These are phyloP conservation scores for Lavandula angustifolia DNA, from an alignment of 257 asterid species.

Conservation along the genomic window DNA sequence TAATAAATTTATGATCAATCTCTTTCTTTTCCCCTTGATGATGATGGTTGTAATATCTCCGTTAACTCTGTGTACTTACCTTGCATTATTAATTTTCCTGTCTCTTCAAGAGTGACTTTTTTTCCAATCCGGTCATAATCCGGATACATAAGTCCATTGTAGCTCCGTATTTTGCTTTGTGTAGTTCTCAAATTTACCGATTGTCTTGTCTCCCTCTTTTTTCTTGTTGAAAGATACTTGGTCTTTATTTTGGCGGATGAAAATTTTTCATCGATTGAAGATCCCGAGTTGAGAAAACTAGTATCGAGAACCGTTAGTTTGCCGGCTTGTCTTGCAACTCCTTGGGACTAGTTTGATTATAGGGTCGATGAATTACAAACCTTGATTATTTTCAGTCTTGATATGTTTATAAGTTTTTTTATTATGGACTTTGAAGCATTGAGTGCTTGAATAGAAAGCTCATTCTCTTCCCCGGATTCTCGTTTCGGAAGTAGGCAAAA, in stretches of 20 bases:
- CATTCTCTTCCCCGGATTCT: too few species aligned
- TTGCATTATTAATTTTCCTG: neutral
- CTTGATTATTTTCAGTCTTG: constrained; percentile 9
- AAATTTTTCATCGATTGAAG: constrained; percentile 51
- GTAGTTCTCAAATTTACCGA: neutral
- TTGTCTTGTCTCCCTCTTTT: neutral
- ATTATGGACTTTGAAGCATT: neutral
- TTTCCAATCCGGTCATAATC: too few species aligned
- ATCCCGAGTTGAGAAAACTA: constrained; percentile 65
- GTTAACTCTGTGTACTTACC: neutral
- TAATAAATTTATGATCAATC: neutral
- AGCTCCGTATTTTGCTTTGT: neutral
- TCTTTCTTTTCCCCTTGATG: neutral
- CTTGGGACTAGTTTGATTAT: constrained; percentile 79
- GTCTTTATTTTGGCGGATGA: constrained; percentile 56
- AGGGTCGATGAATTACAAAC: constrained; percentile 53
- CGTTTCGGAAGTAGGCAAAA: too few species aligned
- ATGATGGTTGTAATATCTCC: neutral
- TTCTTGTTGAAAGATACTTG: constrained; percentile 11
- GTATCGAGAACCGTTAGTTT: constrained; percentile 62
- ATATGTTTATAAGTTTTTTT: neutral
- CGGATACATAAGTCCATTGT: neutral
- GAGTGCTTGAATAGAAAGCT: neutral
- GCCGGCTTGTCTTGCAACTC: constrained; percentile 86
- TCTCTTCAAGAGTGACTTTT: neutral